phyloP scores from a whole-genome alignment of 176 grass and related monocot species.

The Dendrocalamus sinicus region DNA sequence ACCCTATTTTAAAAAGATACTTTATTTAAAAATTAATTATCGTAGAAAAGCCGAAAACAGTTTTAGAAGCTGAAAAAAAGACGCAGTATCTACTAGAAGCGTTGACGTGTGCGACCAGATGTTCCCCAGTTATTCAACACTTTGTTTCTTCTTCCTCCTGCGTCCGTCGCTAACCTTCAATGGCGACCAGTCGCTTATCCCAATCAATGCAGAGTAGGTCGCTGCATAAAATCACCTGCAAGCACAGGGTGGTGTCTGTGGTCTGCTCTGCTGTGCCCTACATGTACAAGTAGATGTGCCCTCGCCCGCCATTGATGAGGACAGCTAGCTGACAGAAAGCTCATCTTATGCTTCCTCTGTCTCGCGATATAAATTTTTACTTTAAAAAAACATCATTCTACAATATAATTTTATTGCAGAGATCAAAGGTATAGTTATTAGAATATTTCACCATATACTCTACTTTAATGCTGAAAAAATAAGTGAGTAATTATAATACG shows the following conservation, averaged over 20 bases:
- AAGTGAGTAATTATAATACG: too few species aligned
- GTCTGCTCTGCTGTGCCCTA: neutral
- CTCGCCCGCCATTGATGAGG: conserved; percentile 31
- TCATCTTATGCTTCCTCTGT: neutral
- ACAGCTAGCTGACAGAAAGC: conserved; percentile 30
- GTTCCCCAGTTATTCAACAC: neutral
- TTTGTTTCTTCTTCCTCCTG: neutral
- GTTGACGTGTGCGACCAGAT: neutral
- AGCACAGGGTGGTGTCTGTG: neutral
- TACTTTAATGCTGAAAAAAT: too few species aligned
- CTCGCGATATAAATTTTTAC: too few species aligned
- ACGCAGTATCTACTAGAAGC: neutral
- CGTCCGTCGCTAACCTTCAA: neutral
- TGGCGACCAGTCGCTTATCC: neutral
- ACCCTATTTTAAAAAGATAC: too few species aligned
- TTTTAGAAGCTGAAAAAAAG: too few species aligned
- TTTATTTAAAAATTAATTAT: too few species aligned
- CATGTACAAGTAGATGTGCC: neutral
- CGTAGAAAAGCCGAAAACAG: too few species aligned
- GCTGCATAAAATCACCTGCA: neutral
- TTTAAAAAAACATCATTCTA: too few species aligned
- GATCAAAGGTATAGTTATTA: too few species aligned
- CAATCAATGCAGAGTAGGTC: neutral
- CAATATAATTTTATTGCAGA: too few species aligned
- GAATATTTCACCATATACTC: too few species aligned